phyloP scores from a whole-genome alignment of 352 stramenopile genomes.

The Phytopythium delawarense region DNA sequence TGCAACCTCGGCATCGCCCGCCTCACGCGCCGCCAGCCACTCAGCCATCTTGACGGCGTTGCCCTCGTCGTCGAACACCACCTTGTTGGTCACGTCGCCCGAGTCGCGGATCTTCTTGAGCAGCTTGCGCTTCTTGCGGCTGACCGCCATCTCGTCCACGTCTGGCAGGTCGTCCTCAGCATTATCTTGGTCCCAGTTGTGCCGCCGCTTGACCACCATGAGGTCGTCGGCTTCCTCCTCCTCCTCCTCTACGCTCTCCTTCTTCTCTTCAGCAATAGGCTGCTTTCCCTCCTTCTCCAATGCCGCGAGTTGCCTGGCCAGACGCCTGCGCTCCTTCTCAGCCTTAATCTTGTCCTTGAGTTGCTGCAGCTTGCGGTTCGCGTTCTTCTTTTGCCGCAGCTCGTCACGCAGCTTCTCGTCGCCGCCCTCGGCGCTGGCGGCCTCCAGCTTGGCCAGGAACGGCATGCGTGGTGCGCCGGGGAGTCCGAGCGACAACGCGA shows the following conservation, averaged over 20 bases:
- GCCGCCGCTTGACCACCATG: slow-evolving; percentile 90
- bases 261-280: slow-evolving; percentile 14
- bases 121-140: slow-evolving; percentile 76
- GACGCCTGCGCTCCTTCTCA: slow-evolving; percentile 93
- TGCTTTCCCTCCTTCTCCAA: slow-evolving; percentile 25
- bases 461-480: slow-evolving; percentile 90
- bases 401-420: slow-evolving; percentile 84
- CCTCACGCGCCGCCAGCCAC: slow-evolving; percentile 42
- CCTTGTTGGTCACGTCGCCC: slow-evolving; percentile 67
- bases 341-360: slow-evolving; percentile 98
- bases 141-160: slow-evolving; percentile 45
- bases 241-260: slow-evolving; percentile 24
- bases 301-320: slow-evolving; percentile 67
- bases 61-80: slow-evolving; percentile 95
- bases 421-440: slow-evolving; percentile 39
- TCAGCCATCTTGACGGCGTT: slow-evolving; percentile 69
- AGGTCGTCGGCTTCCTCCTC: slow-evolving; percentile 87
- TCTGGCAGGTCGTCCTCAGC: slow-evolving; percentile 45
- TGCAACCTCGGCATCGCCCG: slow-evolving; percentile 20
- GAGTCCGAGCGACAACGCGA: slow-evolving; percentile 93
- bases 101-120: slow-evolving; percentile 80
- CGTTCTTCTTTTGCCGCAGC: slow-evolving; percentile 94
- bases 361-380: slow-evolving; percentile 95
- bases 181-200: slow-evolving; percentile 71
- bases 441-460: slow-evolving; percentile 88